Evolutionary conservation across 2,329 filamentous ascomycete genomes (phyloP).

Genomic region (Clonostachys chloroleuca): DNA sequence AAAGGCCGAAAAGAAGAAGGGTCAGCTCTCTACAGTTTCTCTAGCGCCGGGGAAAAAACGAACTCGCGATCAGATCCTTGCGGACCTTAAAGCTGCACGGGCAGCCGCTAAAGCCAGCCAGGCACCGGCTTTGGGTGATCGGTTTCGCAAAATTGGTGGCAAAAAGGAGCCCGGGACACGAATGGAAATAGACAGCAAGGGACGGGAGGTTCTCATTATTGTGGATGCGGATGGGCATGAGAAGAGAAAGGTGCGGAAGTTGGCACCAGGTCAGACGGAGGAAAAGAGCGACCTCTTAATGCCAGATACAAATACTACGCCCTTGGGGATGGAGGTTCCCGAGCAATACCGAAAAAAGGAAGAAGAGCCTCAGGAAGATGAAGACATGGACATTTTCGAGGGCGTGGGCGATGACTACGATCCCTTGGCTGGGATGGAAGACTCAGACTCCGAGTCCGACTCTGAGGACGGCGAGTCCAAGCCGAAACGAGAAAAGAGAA

Average conservation of each 20-base stretch:
- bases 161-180: constrained; percentile 48
- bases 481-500: constrained; percentile 14
- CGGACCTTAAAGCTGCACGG: constrained; percentile 60
- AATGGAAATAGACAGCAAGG: constrained; percentile 57
- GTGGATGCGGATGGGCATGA: constrained; percentile 63
- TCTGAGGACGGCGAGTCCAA: constrained; percentile 35
- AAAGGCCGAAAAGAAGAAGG: constrained; percentile 51
- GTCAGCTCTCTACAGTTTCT: constrained; percentile 50
- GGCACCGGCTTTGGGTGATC: constrained; percentile 48
- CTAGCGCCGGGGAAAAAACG: constrained; percentile 55
- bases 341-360: constrained; percentile 47
- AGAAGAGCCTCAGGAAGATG: constrained; percentile 42
- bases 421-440: constrained; percentile 55
- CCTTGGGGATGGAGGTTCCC: constrained; percentile 63
- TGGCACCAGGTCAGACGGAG: constrained; percentile 28
- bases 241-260: constrained; percentile 58
- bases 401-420: constrained; percentile 64
- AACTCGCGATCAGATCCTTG: constrained; percentile 62
- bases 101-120: constrained; percentile 52
- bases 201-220: constrained; percentile 60
- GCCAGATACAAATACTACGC: constrained; percentile 50
- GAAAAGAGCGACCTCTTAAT: constrained; percentile 36
- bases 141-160: constrained; percentile 61
- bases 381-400: constrained; percentile 62
- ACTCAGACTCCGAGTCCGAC: constrained; percentile 37